Percentiles rank a stretch among this genome's conserved stretches.
Conservation (phyloP, 148 eudicot genomes). For the Polygonum aviculare region DNA sequence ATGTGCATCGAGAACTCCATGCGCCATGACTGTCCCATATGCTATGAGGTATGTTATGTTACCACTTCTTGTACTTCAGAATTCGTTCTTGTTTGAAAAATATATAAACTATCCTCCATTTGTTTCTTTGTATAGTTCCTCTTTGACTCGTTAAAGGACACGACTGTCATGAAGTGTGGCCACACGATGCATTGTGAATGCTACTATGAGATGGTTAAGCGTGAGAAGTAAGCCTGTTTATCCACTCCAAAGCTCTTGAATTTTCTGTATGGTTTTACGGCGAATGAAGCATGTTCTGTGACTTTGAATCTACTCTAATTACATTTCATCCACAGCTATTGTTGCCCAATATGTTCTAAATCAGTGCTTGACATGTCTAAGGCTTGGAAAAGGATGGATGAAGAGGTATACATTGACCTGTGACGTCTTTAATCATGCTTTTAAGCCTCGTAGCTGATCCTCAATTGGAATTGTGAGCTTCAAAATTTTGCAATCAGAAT, state of each 20-base stretch:
- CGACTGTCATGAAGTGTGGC: conserved; percentile 85
- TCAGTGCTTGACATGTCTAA: conserved; percentile 77
- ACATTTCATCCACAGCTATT: conserved; percentile 35
- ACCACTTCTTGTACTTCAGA: conserved; percentile 1
- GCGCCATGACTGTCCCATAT: conserved; percentile 94
- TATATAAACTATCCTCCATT: not conserved
- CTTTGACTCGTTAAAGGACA: conserved; percentile 86
- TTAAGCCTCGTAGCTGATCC: not conserved
- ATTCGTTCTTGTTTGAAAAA: not conserved
- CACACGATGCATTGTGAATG: conserved; percentile 95
- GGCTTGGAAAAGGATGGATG: conserved; percentile 77
- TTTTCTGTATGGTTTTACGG: not conserved
- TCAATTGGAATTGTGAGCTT: not conserved
- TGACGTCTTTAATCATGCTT: not conserved
- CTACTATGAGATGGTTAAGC: conserved; percentile 80
- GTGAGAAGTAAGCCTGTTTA: conserved; percentile 57
- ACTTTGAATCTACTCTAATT: not conserved
- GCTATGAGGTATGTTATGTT: conserved; percentile 54
- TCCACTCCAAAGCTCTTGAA: not conserved
- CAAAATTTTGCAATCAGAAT: not conserved
- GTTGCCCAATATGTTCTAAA: conserved; percentile 91
- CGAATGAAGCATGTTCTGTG: not conserved
- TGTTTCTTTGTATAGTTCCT: conserved; percentile 51
- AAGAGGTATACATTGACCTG: conserved; percentile 84
- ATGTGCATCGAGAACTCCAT: conserved; percentile 83